These are phyloP conservation scores for Litsea cubeba DNA, from an alignment of 164 flowering plant species.

Conservation along the genomic window DNA sequence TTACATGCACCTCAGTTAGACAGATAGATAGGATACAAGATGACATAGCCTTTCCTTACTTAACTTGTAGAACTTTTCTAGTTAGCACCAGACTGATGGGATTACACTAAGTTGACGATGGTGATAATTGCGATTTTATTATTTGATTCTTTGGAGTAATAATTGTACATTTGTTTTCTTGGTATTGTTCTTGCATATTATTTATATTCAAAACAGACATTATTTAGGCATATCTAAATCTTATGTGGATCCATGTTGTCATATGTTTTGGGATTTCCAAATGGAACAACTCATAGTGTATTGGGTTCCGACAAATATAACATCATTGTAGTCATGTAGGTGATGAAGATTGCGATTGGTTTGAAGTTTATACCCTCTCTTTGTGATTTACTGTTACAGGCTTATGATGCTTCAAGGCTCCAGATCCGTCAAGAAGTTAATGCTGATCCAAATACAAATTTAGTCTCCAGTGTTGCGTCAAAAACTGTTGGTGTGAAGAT, in stretches of 20 bases:
- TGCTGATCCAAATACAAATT: conserved; percentile 32
- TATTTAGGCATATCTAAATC: neutral
- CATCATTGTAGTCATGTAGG: neutral
- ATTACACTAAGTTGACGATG: too few relatives aligned
- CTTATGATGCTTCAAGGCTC: conserved; percentile 84
- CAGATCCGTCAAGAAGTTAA: conserved; percentile 25
- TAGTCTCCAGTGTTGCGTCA: conserved; percentile 51
- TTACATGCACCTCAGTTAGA: too few relatives aligned
- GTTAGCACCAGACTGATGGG: too few relatives aligned
- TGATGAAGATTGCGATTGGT: neutral
- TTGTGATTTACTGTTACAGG: conserved; percentile 33
- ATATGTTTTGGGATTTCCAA: neutral
- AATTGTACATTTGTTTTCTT: too few relatives aligned
- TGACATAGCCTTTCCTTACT: too few relatives aligned
- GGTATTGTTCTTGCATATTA: too few relatives aligned
- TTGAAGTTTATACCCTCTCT: too few relatives aligned
- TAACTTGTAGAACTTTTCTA: too few relatives aligned
- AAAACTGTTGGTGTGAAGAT: conserved; percentile 52
- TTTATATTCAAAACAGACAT: too few relatives aligned
- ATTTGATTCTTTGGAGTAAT: too few relatives aligned
- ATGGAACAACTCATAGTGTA: neutral
- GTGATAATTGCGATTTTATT: too few relatives aligned
- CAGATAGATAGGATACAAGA: too few relatives aligned
- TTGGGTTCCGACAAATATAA: neutral
- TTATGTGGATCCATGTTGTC: neutral